A percentile compares a stretch with the other conserved stretches of the same genome.
Conservation (phyloP, 768 basidiomycete species). For the Baorangia bicolor region DNA sequence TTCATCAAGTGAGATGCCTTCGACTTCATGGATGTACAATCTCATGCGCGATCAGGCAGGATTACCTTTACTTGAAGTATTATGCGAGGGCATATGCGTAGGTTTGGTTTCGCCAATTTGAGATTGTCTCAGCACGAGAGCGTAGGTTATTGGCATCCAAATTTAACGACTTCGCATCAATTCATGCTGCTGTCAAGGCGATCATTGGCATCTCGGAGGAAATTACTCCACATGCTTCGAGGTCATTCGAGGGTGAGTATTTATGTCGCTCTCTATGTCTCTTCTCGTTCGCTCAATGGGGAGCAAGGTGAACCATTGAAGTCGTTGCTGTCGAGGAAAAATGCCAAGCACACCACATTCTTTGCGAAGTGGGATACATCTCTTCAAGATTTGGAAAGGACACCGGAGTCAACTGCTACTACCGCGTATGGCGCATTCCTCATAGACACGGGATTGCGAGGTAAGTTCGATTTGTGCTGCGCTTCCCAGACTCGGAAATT, state of each 20-base stretch:
- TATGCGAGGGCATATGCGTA: slow-evolving; percentile 5
- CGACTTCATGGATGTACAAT: neutral
- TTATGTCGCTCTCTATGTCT: neutral
- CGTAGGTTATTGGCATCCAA: neutral
- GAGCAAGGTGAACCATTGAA: neutral
- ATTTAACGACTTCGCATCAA: neutral
- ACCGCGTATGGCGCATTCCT: slow-evolving; percentile 6
- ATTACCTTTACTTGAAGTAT: slow-evolving; percentile 5
- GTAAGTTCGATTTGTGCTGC: neutral
- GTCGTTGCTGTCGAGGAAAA: neutral
- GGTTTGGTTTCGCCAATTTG: neutral
- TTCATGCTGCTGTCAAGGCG: neutral
- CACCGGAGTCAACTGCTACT: neutral
- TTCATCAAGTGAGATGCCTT: neutral
- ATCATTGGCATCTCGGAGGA: neutral
- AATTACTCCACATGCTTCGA: neutral
- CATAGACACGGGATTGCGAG: slow-evolving; percentile 4
- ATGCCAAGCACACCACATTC: neutral
- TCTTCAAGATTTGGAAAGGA: neutral
- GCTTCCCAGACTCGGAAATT: neutral
- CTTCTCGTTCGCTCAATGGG: neutral
- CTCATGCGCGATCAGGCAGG: neutral
- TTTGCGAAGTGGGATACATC: neutral
- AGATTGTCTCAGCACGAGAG: neutral
- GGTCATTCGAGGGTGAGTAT: neutral